Base-by-base conservation (phyloP, 768 basidiomycete species). In the Panus rudis region DNA sequence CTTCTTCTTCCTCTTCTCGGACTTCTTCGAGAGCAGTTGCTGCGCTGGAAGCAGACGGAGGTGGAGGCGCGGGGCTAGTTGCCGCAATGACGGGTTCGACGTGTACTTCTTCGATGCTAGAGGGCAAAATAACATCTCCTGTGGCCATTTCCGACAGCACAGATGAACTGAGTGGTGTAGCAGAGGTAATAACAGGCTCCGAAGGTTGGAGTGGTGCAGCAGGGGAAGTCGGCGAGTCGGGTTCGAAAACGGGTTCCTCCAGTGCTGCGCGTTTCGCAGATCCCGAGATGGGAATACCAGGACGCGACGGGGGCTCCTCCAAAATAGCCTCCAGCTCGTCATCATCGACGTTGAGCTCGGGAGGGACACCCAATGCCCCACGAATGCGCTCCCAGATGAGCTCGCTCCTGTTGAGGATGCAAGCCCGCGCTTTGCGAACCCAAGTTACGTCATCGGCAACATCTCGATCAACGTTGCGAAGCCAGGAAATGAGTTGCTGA, bases 331-430 rank as follows among this genome's bases (percentile, higher is more conserved):
- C 42, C 28, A 50, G 47, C 4, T 52, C 55, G 16, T 61, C 54
- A 21, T 71, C 73, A 34, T 84, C 81, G 24, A 79, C 63, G 51
- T 89, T 83, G 17, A 93, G 68, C 54, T 93, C 90, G 0, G 82
- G 83, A 8, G 92, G 91, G 4, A 92, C 82, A 4, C 92, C 92
- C 2, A 96, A 68, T 0, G 87, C 90, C 23, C 79, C 84, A 54
- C 92, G 92, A 55, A 93, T 68, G 44, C 90, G 76, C 60, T 93
- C 90, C 92, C 92, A 96, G 43, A 93, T 81, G 30, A 91, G 76
- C 55, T 93, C 91, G 12, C 81, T 84, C 50, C 81, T 82, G 20
- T 75, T 64, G 17, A 85, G 68, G 52, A 94, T 75, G 53, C 89
- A 91, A 42, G 71, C 73, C n/a, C 89, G 79, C 0, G 80, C 76